Evolutionary conservation across 2,329 filamentous ascomycete species (phyloP), one percentile per base, ranked within the genome.

Genomic region (Chalaropsis ovoidea): DNA sequence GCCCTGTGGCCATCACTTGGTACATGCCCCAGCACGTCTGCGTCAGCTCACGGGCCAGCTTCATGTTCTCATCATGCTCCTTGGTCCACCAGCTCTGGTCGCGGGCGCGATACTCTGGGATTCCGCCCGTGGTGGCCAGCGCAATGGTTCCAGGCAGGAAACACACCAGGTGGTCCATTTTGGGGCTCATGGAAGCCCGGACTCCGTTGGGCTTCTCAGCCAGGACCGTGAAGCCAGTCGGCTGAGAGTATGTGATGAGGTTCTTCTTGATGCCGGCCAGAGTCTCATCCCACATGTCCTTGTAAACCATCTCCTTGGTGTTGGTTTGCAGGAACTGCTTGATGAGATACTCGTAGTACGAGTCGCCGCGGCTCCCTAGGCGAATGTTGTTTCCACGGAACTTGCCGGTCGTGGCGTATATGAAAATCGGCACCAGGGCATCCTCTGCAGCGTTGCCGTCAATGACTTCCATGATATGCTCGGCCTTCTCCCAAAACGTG

Each of bases 1-100:
- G 83, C 0, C 92, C 93, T 0, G 94, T 97, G 8, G 86, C 83
- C 72, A 92, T 96, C 71, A 81, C 86, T 73, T 90, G 88, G 78
- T 99, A 99, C 85, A 95, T 99, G 72, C 89, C 92, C 89, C 93
- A 96, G 80, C 94, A 99, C 1, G 94, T 97, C 68, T 96, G 93
- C 80, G 89, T 96, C 66, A 99, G 80, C 77, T 99, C 93, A 69
- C 85, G 85, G 0, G 94, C 91, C 35, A 99, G 84, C 68, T 84
- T 77, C 78, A 99, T 92, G 73, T 97, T 90, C 68, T 88, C 87
- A 67, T 96, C 91, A 71, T 95, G 86, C 73, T 87, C 82, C 69
- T 84, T 80, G 42, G 82, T 85, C 94, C 94, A 97, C 7, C 78
- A 81, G 0, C 84, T 77, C 0, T 82, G 78, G 73, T 88, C 87